These are phyloP conservation scores for Raffaelea arxii DNA, from an alignment of 2,329 filamentous ascomycete species.

Conservation along the genomic window DNA sequence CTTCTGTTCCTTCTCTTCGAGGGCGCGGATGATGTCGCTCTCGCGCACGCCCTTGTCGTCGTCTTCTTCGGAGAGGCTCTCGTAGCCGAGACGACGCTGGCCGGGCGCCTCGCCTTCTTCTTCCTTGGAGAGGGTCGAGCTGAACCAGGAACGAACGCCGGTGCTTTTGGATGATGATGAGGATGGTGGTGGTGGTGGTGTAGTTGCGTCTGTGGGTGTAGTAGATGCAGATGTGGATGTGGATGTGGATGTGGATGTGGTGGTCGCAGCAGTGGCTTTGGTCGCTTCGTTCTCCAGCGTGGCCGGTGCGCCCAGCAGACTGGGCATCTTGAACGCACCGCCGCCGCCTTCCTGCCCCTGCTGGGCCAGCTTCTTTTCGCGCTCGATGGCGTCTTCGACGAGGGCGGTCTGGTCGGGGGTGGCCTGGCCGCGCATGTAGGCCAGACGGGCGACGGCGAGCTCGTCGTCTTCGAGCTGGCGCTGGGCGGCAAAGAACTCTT, in stretches of 20 bases:
- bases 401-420: conserved; percentile 45
- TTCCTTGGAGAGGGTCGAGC: conserved; percentile 27
- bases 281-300: conserved; percentile 14
- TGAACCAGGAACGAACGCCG: conserved; percentile 23
- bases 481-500: conserved; percentile 48
- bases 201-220: neutral
- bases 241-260: neutral
- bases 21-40: conserved; percentile 20
- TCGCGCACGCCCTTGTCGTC: conserved; percentile 18
- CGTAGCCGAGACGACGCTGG: conserved; percentile 19
- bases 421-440: conserved; percentile 49
- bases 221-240: neutral
- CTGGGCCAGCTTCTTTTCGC: conserved; percentile 25
- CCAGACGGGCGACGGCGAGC: conserved; percentile 46
- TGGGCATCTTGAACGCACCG: conserved; percentile 34
- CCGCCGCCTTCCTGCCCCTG: conserved; percentile 17
- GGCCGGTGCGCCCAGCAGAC: conserved; percentile 36
- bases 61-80: conserved; percentile 23
- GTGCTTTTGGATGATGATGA: conserved; percentile 5
- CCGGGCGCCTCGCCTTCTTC: conserved; percentile 19
- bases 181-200: neutral
- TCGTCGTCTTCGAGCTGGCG: conserved; percentile 42
- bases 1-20: conserved; percentile 23
- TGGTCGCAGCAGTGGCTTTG: conserved; percentile 11
- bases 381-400: conserved; percentile 46